Evolutionary conservation across 495 filamentous ascomycete species (phyloP), one percentile per base, ranked within the genome.

Genomic region (Xanthoparmelia taractica): DNA sequence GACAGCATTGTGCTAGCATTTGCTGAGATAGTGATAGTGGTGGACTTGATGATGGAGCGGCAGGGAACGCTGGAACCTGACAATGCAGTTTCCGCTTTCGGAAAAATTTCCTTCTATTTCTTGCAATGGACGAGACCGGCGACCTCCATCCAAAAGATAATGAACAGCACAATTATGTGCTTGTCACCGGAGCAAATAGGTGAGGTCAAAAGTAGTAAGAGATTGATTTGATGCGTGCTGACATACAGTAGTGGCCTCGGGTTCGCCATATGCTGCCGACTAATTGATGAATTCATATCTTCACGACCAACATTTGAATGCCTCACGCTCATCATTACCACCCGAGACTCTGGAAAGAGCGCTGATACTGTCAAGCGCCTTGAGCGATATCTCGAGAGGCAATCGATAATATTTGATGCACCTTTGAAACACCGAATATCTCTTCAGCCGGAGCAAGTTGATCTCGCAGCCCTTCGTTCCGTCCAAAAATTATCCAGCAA

Each of bases 241-340:
- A 66, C 38, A 29, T 20, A 45, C 11, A 58, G 50, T 23, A 97
- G 95, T 73, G 94, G 94, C 56, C 86, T 98, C 62, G 94, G 94
- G 45, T 90, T 91, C 67, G 85, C 88, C 57, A 94, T 89, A 61
- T 90, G 90, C 69, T 82, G 85, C 64, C 92, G 95, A 63, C 81
- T 97, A 23, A 92, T 93, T 65, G 87, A 96, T 77, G 92, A 96
- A 71, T 97, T 96, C 81, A 82, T 96, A 61, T 73, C 73, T 57
- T 83, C 82, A 15, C 84, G 84, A 60, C 82, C 87, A 31, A 73
- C 80, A 31, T 76, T 80, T 34, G 78, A 87, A 59, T 83, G 82
- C 67, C 79, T 83, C 34, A 77, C 74, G 11, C 70, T 84, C 27
- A 73, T 84, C 37, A 77, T 83, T 69, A 83, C 81, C 25, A 83